Evolutionary conservation across 305 asterid species (phyloP), one percentile per base, ranked within the genome.

Genomic region (Fraxinus paxiana): DNA sequence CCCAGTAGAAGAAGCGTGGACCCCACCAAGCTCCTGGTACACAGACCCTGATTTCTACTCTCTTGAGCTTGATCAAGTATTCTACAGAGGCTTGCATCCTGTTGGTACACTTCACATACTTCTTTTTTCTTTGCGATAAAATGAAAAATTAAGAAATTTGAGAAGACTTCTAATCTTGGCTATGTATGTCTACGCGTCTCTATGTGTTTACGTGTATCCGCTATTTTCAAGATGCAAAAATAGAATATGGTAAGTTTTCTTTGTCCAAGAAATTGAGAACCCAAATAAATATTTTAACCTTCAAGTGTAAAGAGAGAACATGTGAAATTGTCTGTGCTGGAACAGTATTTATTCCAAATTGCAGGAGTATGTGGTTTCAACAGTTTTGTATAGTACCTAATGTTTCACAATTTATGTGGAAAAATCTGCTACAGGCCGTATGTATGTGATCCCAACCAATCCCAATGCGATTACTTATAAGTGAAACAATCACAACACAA

Each of bases 21-120:
- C 95, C 75, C 97, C 98, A 2, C 98, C 98, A 0, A 89, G 92
- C 86, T 89, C 91, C 34, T 93, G 98, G 97, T 95, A 95, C 76
- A 89, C 91, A 4, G 91, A 91, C 75, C 88, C 92, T 54, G 85
- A 88, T 82, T 92, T 94, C 82, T 89, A 89, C 72, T 84, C 84
- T 43, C 87, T 79, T 26, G 98, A 95, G 86, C 92, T 93, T 61
- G 31, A 86, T 79, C 93, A 59, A 37, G 89, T 92, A 79, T 93
- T 94, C 85, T 88, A 82, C 86, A 82, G 81, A 77, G 95, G 96
- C 56, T 93, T 97, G 97, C 97, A 93, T 43, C 75, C 91, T 41
- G 93, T 92, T 80, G 97, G 98, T 93, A 88, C 34, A 51, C 71
- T 77, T 67, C 67, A 13, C 31, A 18, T 20, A 6, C 15, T 4